Conservation (phyloP, 768 basidiomycete species). For the Kwoniella dendrophila region DNA sequence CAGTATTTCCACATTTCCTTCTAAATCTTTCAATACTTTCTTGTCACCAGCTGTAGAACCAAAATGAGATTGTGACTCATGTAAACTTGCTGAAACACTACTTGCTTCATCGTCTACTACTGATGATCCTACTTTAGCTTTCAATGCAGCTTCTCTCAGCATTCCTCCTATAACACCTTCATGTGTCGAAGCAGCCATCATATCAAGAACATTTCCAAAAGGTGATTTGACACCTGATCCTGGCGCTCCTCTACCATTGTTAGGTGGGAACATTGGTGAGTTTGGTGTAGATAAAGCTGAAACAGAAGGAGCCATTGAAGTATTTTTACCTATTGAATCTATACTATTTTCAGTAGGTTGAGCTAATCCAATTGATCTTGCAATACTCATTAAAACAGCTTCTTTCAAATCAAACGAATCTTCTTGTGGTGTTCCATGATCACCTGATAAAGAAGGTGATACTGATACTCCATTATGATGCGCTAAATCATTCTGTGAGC, state of each 20-base stretch:
- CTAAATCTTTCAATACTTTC: constrained; percentile 74
- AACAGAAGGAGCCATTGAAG: constrained; percentile 43
- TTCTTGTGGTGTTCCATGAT: constrained; percentile 20
- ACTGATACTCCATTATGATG: constrained; percentile 25
- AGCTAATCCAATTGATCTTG: constrained; percentile 90
- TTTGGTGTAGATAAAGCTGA: constrained; percentile 54
- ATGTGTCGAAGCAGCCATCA: constrained; percentile 49
- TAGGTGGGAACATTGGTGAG: constrained; percentile 52
- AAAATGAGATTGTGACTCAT: constrained; percentile 40
- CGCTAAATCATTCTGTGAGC: constrained; percentile 29
- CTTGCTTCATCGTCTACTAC: constrained; percentile 34
- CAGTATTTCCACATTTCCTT: constrained; percentile 94
- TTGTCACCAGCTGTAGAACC: constrained; percentile 46
- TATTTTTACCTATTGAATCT: constrained; percentile 30
- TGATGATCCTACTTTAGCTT: constrained; percentile 18
- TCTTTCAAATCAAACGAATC: constrained; percentile 80
- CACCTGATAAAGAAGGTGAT: constrained; percentile 10
- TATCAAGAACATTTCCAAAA: constrained; percentile 54
- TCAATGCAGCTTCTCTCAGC: constrained; percentile 47
- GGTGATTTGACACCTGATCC: constrained; percentile 23
- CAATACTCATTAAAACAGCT: constrained; percentile 96
- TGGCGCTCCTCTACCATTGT: constrained; percentile 23
- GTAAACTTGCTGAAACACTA: constrained; percentile 44
- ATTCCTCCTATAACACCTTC: constrained; percentile 48
- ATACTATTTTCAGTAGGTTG: constrained; percentile 65